These are phyloP conservation scores for Syzygium aqueum DNA, from an alignment of 345 rosid species.

Conservation along the genomic window DNA sequence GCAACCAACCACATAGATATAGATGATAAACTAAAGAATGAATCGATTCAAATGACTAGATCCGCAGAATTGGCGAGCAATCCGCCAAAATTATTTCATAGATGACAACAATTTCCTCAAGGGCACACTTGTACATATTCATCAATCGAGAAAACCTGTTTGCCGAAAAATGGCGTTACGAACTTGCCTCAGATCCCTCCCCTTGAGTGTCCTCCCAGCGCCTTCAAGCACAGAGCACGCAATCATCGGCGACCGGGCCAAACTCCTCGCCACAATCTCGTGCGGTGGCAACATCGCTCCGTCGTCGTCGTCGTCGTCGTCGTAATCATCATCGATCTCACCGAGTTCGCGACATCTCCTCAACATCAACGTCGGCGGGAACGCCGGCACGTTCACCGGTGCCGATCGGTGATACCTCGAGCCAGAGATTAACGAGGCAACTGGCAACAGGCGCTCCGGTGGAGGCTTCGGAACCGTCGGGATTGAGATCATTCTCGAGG, in stretches of 20 bases:
- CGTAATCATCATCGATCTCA: conserved; percentile 4
- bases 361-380: conserved; percentile 1
- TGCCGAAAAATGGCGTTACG: conserved; percentile 25
- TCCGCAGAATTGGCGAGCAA: not conserved
- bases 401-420: conserved; percentile 23
- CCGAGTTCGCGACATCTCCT: conserved; percentile 11
- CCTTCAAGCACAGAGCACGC: conserved; percentile 35
- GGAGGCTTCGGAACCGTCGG: conserved; percentile 19
- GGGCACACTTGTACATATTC: not conserved
- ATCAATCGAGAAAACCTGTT: conserved; percentile 29
- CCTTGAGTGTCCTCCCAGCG: conserved; percentile 31
- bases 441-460: conserved; percentile 7
- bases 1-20: not conserved
- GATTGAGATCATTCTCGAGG: conserved; percentile 3
- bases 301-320: conserved; percentile 5
- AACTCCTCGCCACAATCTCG: conserved; percentile 31
- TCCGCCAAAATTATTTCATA: not conserved
- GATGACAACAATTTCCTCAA: not conserved
- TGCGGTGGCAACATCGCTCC: conserved; percentile 31
- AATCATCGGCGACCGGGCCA: conserved; percentile 9
- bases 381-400: conserved; percentile 24
- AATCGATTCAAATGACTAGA: not conserved
- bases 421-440: not conserved
- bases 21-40: not conserved
- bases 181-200: conserved; percentile 34